Conservation (phyloP, 495 filamentous ascomycete species). For the Xylaria cubensis region DNA sequence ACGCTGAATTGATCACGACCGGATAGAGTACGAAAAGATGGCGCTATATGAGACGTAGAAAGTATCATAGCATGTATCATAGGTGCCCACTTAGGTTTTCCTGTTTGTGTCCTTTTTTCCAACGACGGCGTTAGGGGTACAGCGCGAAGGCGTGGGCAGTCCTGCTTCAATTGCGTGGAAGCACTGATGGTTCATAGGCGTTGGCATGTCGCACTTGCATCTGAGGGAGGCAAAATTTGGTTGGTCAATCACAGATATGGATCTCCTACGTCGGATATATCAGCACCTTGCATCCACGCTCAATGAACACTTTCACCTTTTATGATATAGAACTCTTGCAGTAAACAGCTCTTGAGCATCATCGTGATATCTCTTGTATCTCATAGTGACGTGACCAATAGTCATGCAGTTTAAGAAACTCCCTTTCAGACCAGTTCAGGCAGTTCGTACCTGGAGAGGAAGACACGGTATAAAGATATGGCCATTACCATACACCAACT, state of each 20-base stretch:
- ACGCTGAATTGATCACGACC: background rate
- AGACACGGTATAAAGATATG: background rate
- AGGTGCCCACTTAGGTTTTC: background rate
- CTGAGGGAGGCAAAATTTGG: slow-evolving; percentile 15
- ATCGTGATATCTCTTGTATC: background rate
- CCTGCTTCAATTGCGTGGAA: slow-evolving; percentile 14
- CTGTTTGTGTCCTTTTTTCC: background rate
- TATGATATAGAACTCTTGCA: background rate
- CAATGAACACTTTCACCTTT: background rate
- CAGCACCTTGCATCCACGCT: slow-evolving; percentile 11
- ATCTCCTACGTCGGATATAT: slow-evolving; percentile 13
- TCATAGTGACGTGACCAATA: background rate
- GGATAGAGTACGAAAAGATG: background rate
- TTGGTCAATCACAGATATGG: slow-evolving; percentile 2
- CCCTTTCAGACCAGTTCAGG: background rate
- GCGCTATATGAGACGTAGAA: background rate
- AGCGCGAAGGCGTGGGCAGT: slow-evolving; percentile 11
- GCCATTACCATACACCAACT: background rate
- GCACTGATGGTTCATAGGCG: slow-evolving; percentile 15
- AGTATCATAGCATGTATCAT: slow-evolving; percentile 12
- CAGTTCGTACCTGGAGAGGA: background rate
- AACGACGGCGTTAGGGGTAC: slow-evolving; percentile 19
- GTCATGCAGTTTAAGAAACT: background rate
- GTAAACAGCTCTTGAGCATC: background rate
- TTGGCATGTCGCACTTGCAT: slow-evolving; percentile 20